Evolutionary conservation across 441 rosid species (phyloP), one percentile per base, ranked within the genome.

Genomic region (Raphanus hybrid): DNA sequence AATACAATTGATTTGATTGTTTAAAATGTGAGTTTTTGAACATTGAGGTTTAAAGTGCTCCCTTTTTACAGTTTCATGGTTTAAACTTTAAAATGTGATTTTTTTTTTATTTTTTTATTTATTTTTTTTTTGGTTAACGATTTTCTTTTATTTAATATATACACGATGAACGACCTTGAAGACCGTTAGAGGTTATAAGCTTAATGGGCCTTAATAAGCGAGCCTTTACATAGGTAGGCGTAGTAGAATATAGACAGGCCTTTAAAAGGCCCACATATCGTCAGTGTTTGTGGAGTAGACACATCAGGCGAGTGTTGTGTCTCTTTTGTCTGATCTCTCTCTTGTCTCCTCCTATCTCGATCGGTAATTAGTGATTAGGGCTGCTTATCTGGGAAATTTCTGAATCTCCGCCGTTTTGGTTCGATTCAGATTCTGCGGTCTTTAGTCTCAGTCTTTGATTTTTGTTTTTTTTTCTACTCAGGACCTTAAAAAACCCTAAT

Each of bases 371-470:
- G 34, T 29, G 34, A 29, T 29, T 29, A 29, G 34, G 34, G 34
- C 4, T 77, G 61, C 75, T 37, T 5, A 50, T 52, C 58, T 32
- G 32, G 29, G 7, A 12, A 67, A 12, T 58, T 41, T 73, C 82
- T 48, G 45, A 68, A 68, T 78, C 81, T 73, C 74, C 78, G 78
- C 78, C 78, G 82, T 73, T 73, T 67, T 27, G 61, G 11, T 67
- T 52, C 20, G 9, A 72, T 26, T 59, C 12, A 10, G 77, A 50
- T 73, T 73, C 58, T 67, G 50, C 14, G 2, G n/a, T 41, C 45
- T 8, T 23, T 23, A 23, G 26, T 23, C 26, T 29, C 32, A 29
- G 32, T 29, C 34, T 29, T 29, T 29, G 34, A 29, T 29, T 29
- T 29, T 29, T 29, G 34, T 29, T 29, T 0, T 29, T 29, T 29